Evolutionary conservation across 1,284 basidiomycete genomes (phyloP).

Genomic region (Ustilago tritici): DNA sequence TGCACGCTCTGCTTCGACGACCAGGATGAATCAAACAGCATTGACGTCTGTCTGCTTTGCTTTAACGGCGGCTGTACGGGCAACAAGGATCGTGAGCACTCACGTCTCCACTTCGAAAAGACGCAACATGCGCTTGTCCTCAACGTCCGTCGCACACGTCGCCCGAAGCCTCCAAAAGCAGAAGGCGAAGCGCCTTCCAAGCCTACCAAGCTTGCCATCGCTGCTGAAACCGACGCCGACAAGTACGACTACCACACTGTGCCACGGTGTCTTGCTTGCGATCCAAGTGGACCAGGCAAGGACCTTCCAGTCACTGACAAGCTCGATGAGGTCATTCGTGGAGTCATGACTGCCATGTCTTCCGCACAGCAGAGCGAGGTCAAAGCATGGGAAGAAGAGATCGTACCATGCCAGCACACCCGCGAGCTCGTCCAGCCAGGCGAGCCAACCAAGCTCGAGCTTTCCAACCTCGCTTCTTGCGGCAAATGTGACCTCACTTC

Average conservation of each 20-base stretch:
- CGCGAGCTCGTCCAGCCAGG: slow-evolving; percentile 76
- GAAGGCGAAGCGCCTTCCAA: slow-evolving; percentile 12
- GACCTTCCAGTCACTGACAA: slow-evolving; percentile 72
- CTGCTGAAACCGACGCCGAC: slow-evolving; percentile 86
- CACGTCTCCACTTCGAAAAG: slow-evolving; percentile 62
- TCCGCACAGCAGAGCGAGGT: slow-evolving; percentile 93
- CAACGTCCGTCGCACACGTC: slow-evolving; percentile 81
- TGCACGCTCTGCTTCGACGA: slow-evolving; percentile 97
- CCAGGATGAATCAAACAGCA: slow-evolving; percentile 79
- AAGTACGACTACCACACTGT: slow-evolving; percentile 80
- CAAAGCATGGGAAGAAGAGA: slow-evolving; percentile 97
- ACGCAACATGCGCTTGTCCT: slow-evolving; percentile 82
- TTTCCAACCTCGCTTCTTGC: slow-evolving; percentile 48
- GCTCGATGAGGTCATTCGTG: slow-evolving; percentile 75
- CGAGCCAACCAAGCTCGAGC: slow-evolving; percentile 54
- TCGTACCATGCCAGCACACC: slow-evolving; percentile 87
- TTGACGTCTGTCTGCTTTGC: slow-evolving; percentile 90
- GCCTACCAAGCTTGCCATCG: slow-evolving; percentile 88
- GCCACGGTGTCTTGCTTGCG: slow-evolving; percentile 79
- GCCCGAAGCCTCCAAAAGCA: slow-evolving; percentile 63
- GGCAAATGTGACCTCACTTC: slow-evolving; percentile 62
- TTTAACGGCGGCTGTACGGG: slow-evolving; percentile 81
- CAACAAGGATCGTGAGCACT: slow-evolving; percentile 58
- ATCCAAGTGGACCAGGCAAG: slow-evolving; percentile 70
- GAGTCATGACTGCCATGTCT: slow-evolving; percentile 83